Evolutionary conservation across 2,329 filamentous ascomycete genomes (phyloP).

Genomic region (Colletotrichum sidae): DNA sequence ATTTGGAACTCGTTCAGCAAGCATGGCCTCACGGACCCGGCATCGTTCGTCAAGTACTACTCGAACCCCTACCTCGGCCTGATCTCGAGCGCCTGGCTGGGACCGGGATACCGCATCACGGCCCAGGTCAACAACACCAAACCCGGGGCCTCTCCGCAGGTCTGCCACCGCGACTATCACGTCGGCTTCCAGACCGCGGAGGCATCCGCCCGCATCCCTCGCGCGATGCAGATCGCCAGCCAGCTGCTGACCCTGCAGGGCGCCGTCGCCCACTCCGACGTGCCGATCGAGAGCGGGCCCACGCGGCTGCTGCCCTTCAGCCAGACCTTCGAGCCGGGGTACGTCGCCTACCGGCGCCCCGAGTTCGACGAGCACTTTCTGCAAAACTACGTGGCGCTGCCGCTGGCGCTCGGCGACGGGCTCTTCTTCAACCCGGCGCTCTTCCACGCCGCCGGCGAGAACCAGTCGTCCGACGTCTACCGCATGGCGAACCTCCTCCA

Average conservation of each 20-base stretch:
- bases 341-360: constrained; percentile 64
- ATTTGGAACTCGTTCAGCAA: constrained; percentile 77
- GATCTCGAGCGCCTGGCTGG: constrained; percentile 67
- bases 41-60: constrained; percentile 68
- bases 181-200: constrained; percentile 69
- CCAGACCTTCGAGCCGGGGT: constrained; percentile 67
- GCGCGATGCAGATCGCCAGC: constrained; percentile 63
- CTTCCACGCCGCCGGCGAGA: constrained; percentile 72
- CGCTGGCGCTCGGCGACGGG: constrained; percentile 67
- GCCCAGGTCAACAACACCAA: constrained; percentile 73
- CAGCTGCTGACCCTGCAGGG: constrained; percentile 72
- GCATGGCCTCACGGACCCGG: constrained; percentile 63
- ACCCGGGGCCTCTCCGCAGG: constrained; percentile 68
- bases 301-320: constrained; percentile 72
- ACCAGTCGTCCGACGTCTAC: constrained; percentile 58
- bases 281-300: constrained; percentile 68
- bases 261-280: constrained; percentile 71
- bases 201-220: constrained; percentile 60
- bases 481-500: constrained; percentile 72
- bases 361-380: constrained; percentile 68
- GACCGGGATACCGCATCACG: constrained; percentile 69
- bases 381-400: constrained; percentile 62
- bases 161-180: constrained; percentile 72
- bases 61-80: constrained; percentile 68
- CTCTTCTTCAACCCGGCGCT: constrained; percentile 74